Conservation (phyloP, 805 yeast species). For the Monosporozyma yasuniensis region DNA sequence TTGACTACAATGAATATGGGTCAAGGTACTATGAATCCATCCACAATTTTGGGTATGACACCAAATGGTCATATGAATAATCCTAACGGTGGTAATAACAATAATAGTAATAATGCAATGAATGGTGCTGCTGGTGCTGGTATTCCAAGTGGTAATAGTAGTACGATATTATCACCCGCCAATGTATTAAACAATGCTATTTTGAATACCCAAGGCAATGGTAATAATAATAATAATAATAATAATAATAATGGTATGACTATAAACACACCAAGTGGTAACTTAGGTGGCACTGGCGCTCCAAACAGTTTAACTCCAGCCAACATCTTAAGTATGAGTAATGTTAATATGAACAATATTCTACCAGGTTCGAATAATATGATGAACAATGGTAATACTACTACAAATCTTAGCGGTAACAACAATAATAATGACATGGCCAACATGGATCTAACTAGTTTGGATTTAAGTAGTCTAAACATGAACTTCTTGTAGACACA, state of each 20-base stretch:
- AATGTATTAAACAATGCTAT: constrained; percentile 1
- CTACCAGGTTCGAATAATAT: constrained; percentile 2
- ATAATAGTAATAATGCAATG: not conserved
- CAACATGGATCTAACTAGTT: constrained; percentile 20
- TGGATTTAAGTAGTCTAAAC: constrained; percentile 24
- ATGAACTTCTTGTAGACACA: constrained; percentile 25
- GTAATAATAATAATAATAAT: not conserved
- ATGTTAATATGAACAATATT: constrained; percentile 12
- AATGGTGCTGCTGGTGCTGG: not conserved
- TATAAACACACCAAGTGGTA: not conserved
- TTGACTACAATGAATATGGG: not conserved
- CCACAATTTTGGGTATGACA: not conserved
- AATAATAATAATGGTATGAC: not conserved
- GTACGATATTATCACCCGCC: not conserved
- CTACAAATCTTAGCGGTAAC: constrained; percentile 6
- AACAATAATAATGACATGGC: constrained; percentile 4
- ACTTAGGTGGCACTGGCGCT: not conserved
- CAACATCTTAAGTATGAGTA: constrained; percentile 14
- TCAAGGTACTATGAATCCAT: not conserved
- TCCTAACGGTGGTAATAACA: not conserved
- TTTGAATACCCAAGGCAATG: not conserved
- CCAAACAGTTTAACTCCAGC: constrained; percentile 9
- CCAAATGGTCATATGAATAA: not conserved
- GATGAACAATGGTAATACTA: constrained; percentile 7
- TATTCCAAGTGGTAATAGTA: not conserved